phyloP scores from a whole-genome alignment of 768 basidiomycete genomes.

The Tricholoma matsutake region DNA sequence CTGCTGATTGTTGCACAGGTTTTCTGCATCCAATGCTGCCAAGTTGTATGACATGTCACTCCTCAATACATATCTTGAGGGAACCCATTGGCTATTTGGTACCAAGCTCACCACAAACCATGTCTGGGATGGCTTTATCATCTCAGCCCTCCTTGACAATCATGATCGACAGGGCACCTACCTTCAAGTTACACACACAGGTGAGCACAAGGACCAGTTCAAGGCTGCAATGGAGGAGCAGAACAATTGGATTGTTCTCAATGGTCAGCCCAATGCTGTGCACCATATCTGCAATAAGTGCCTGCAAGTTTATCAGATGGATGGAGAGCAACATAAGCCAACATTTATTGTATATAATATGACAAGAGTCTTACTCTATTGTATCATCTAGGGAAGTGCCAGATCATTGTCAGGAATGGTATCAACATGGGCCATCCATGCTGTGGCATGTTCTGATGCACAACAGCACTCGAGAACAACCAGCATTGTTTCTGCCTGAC shows the following conservation, averaged over 20 bases:
- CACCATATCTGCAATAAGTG: slow-evolving; percentile 26
- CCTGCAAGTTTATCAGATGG: slow-evolving; percentile 12
- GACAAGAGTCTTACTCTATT: too few species aligned
- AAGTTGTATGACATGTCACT: slow-evolving; percentile 13
- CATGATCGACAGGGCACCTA: not conserved
- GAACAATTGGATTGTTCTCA: slow-evolving; percentile 18
- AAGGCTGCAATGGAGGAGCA: slow-evolving; percentile 21
- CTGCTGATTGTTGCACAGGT: slow-evolving; percentile 8
- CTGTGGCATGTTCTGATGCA: slow-evolving; percentile 9
- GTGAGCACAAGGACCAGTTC: slow-evolving; percentile 25
- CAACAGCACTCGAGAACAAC: slow-evolving; percentile 8
- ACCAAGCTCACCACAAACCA: slow-evolving; percentile 21
- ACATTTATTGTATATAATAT: too few species aligned
- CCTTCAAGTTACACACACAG: slow-evolving; percentile 22
- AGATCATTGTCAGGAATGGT: slow-evolving; percentile 13
- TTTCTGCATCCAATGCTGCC: slow-evolving; percentile 18
- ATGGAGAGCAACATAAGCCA: slow-evolving; percentile 5
- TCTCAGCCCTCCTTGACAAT: slow-evolving; percentile 25
- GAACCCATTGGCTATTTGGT: slow-evolving; percentile 21
- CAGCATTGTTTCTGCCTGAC: slow-evolving; percentile 4
- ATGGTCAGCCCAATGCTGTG: slow-evolving; percentile 24
- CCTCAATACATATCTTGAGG: slow-evolving; percentile 5
- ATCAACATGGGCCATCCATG: slow-evolving; percentile 12
- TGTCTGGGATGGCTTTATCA: slow-evolving; percentile 31
- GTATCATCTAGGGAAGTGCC: too few species aligned